phyloP scores from a whole-genome alignment of 306 rosid species.

The Casuarina cunninghamiana region DNA sequence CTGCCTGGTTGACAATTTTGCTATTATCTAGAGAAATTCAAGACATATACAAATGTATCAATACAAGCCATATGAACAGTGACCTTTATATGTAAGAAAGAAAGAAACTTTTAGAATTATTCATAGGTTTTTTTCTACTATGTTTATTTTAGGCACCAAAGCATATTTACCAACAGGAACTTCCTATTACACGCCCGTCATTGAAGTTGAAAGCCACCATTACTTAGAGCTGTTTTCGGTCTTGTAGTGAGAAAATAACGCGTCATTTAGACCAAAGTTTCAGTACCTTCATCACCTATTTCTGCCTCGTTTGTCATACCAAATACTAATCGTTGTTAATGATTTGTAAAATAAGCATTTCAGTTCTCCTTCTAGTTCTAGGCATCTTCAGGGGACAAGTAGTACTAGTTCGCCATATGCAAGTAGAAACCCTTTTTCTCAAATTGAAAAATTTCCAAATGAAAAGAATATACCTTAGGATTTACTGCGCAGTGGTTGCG shows the following conservation, averaged over 20 bases:
- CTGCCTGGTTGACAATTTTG: slow-evolving; percentile 69
- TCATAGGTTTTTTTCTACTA: background rate
- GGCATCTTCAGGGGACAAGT: background rate
- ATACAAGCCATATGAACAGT: background rate
- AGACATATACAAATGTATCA: background rate
- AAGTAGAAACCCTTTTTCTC: background rate
- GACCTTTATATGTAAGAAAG: background rate
- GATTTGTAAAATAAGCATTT: too few relatives aligned
- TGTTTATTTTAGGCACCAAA: background rate
- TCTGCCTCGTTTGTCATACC: background rate
- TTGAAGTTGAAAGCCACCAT: too few relatives aligned
- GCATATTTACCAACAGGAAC: background rate
- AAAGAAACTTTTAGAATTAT: background rate
- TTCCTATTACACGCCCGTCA: too few relatives aligned
- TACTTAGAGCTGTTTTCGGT: too few relatives aligned
- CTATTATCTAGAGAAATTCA: slow-evolving; percentile 53
- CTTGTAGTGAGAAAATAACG: too few relatives aligned
- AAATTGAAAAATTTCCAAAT: background rate
- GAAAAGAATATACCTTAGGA: slow-evolving; percentile 40
- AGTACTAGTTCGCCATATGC: background rate
- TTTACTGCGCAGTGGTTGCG: slow-evolving; percentile 75
- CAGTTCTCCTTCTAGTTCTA: background rate
- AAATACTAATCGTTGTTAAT: background rate
- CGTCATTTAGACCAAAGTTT: background rate
- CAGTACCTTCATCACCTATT: background rate